Evolutionary conservation across 2,329 filamentous ascomycete genomes (phyloP), one percentile per base, ranked within the genome.

Genomic region (Blastomyces silverae): DNA sequence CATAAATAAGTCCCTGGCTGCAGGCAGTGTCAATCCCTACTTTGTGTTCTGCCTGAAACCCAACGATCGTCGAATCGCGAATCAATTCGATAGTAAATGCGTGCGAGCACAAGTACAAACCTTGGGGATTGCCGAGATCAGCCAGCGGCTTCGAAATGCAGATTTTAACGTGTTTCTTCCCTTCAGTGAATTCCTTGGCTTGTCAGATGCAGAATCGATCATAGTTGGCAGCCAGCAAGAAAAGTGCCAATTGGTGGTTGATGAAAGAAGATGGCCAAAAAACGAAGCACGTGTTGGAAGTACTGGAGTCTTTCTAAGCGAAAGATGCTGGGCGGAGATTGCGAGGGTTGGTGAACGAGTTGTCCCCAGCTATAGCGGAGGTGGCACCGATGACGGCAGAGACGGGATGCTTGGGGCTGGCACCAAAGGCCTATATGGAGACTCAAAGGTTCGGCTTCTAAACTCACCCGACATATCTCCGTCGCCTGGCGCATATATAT

Each of bases 41-140:
- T 97, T 97, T 71, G 85, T 99, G 56, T 97, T 99, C 78, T 99
- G 94, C 73, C 79, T 99, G 68, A 99, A 99, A 78, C 93, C 94
- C 28, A 99, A 99, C 71, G 94, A 99, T 75, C 86, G 94, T 63
- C 87, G 94, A 61, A 99, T 99, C 69, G 93, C 94, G 67, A 99
- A 99, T 70, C 94, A 99, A 73, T 99, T 97, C 71, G 94, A 99
- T 77, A 97, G 92, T 84, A 97, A 97, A 77, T 99, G 94, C 74
- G 94, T 99, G 28, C 88, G 94, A 3, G 90, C 90, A 13, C 94
- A 99, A 74, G 85, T 99, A 0, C 93, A 97, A 74, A 96, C 92
- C 0, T 91, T 97, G 70, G 94, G 94, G 42, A 96, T 99, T 72
- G 92, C 92, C 0, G 94, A 99, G 74, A 97, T 99, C 76, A 96